Base-by-base conservation (phyloP, 768 basidiomycete species). In the Russula olivacea region DNA sequence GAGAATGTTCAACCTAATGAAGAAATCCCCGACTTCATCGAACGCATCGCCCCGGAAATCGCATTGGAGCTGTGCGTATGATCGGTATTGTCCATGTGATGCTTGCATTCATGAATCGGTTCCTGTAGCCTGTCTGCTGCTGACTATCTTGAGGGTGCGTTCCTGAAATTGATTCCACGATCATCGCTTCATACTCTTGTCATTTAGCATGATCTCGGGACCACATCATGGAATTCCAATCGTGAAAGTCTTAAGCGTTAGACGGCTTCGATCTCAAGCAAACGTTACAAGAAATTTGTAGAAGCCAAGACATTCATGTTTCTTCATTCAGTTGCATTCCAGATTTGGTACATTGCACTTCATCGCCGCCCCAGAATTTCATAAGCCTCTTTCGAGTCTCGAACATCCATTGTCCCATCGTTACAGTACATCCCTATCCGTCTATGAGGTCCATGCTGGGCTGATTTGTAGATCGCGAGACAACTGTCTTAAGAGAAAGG, bases 41-140 rank as follows among this genome's bases (percentile, higher is more conserved):
- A 95, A 66, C 82, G 94, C 21, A 81, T 98, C 55, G 85, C 86
- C 1, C 91, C 91, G 1, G 93, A 96, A 72, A 82, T 97, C 51
- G 89, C 90, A 1, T 74, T 98, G 7, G 94, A 97, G 73, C 73
- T 96, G 94, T 97, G 68, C 71, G 91, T 83, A 8, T 7, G 8
- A 51, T 17, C 4, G 38, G 38, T 21, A 11, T 38, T 43, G 17
- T 48, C 41, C 14, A n/a, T 51, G 19, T 43, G 25, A 41, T 41
- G 23, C 60, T 47, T 56, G 66, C 51, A 17, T 25, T 32, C 15
- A 52, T 52, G 25, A 55, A 57, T 34, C 23, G 28, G 23, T 40
- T 14, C 17, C 19, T 57, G 30, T 66, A 86, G 84, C 58, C 74
- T 86, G 38, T 68, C 84, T 59, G 84, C 84, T 34, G 85, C 85